Evolutionary conservation across 352 stramenopile species (phyloP), one percentile per base, ranked within the genome.

Genomic region (Globisporangium orthogonon): DNA sequence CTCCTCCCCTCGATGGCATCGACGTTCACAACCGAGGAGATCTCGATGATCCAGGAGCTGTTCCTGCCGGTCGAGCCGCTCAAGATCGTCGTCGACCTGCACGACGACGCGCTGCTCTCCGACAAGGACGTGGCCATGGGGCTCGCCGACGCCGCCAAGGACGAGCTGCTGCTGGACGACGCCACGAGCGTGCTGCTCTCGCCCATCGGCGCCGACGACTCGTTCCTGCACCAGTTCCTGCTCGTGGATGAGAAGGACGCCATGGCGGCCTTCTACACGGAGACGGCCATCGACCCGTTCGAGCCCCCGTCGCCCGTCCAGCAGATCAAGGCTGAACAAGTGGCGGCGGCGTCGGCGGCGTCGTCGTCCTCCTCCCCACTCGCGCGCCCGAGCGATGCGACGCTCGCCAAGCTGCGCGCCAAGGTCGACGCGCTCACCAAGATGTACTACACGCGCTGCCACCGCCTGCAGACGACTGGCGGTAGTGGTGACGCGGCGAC

Each of bases 391-490:
- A 51, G 18, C 17, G 69, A 85, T 41, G 55, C 75, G 54, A 64
- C 67, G 49, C 62, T 87, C n/a, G 65, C 57, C 41, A 79, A 73
- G 56, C 64, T 87, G 46, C 74, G 74, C 17, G 50, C 60, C 48
- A 82, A 80, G 33, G 73, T 87, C 40, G 63, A 73, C n/a, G 62
- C 64, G 40, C 65, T 87, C 18, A 75, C 70, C 31, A 75, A 70
- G 50, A 76, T 85, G 58, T 87, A 87, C 71, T 87, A 83, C 66
- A 71, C 74, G 37, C 76, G 72, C 51, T 81, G 73, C 54, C 74
- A 81, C 55, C 74, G 76, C 18, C 46, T 63, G 41, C 65, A 70
- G n/a, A 13, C 37, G 10, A 57, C 31, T 37, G 31, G 4, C 10
- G 63, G 40, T n/a, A 30, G 54, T 0, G 61, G 70, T 14, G 58